phyloP scores from a whole-genome alignment of 257 asterid species.

The Solanum chmielewskii region DNA sequence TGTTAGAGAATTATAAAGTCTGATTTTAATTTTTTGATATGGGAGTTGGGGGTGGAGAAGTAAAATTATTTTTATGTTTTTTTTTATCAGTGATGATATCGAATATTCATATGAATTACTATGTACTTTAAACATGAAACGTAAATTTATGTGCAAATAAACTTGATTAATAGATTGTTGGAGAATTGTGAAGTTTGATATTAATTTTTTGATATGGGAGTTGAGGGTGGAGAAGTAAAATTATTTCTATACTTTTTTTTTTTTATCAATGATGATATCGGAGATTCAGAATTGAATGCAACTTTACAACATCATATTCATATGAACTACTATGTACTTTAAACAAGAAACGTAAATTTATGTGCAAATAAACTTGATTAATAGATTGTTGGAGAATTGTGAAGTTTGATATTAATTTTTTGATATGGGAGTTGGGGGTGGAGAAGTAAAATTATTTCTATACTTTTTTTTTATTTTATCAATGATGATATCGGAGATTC shows the following conservation, averaged over 20 bases:
- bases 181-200: constrained; percentile 30
- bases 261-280: too few species aligned
- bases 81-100: not conserved
- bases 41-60: not conserved
- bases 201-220: constrained; percentile 6
- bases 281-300: too few species aligned
- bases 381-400: constrained; percentile 12
- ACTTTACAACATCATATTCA: too few species aligned
- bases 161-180: not conserved
- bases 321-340: not conserved
- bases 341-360: not conserved
- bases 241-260: too few species aligned
- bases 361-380: not conserved
- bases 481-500: not conserved
- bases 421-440: not conserved
- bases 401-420: constrained; percentile 30
- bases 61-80: too few species aligned
- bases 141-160: not conserved
- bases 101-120: not conserved
- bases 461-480: not conserved
- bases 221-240: not conserved
- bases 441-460: not conserved
- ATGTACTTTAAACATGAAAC: too few species aligned
- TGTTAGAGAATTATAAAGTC: constrained; percentile 24
- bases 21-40: constrained; percentile 15